phyloP scores from a whole-genome alignment of 352 stramenopile species.

The Elongisporangium undulatum region DNA sequence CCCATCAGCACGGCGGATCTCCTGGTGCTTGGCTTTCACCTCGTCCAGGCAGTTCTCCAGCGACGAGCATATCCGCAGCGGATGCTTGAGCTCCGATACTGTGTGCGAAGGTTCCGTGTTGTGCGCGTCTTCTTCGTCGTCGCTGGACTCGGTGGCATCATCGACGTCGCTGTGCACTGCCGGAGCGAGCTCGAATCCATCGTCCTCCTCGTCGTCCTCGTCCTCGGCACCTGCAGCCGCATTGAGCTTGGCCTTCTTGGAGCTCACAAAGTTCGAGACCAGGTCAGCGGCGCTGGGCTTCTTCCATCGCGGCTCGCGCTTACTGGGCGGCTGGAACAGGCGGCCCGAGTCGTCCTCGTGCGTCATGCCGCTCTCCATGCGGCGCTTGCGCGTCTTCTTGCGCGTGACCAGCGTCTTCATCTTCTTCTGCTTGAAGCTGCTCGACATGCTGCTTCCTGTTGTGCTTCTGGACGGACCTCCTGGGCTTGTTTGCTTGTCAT shows the following conservation, averaged over 20 bases:
- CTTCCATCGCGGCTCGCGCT: slow-evolving; percentile 69
- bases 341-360: slow-evolving; percentile 64
- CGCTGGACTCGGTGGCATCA: slow-evolving; percentile 11
- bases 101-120: slow-evolving; percentile 1
- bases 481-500: background rate
- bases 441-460: slow-evolving; percentile 46
- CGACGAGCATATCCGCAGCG: slow-evolving; percentile 35
- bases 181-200: slow-evolving; percentile 10
- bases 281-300: slow-evolving; percentile 45
- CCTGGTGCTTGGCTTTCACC: slow-evolving; percentile 32
- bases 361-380: slow-evolving; percentile 47
- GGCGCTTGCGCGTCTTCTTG: slow-evolving; percentile 78
- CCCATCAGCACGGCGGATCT: slow-evolving; percentile 51
- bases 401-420: slow-evolving; percentile 71
- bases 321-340: slow-evolving; percentile 67
- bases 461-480: background rate
- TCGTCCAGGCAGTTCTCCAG: slow-evolving; percentile 45
- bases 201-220: slow-evolving; percentile 13
- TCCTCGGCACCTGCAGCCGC: slow-evolving; percentile 15
- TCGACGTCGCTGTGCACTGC: slow-evolving; percentile 6
- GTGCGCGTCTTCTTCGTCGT: slow-evolving; percentile 14
- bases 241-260: slow-evolving; percentile 39
- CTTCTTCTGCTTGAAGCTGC: slow-evolving; percentile 86
- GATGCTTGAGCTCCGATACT: slow-evolving; percentile 19
- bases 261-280: slow-evolving; percentile 25